Evolutionary conservation across 768 basidiomycete genomes (phyloP).

Genomic region (Tylopilus intermedius): DNA sequence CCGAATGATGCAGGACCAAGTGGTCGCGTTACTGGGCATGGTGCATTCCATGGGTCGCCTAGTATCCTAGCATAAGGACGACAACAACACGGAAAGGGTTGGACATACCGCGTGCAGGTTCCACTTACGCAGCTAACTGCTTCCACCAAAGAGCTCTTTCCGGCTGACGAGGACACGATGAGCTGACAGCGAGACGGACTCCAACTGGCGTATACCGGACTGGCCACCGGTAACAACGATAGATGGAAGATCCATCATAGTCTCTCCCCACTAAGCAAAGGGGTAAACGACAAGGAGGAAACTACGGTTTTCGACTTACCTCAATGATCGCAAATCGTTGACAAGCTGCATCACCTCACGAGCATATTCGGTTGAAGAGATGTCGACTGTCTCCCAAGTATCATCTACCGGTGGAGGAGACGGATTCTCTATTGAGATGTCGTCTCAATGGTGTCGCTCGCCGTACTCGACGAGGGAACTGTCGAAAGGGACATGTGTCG

Average conservation of each 20-base stretch:
- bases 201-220: too few relatives aligned
- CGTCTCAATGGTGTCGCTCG: slow-evolving; percentile 76
- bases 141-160: slow-evolving; percentile 54
- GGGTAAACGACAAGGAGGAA: neutral
- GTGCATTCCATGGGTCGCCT: slow-evolving; percentile 55
- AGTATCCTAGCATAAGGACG: too few relatives aligned
- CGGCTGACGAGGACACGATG: too few relatives aligned
- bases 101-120: slow-evolving; percentile 49
- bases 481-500: slow-evolving; percentile 73
- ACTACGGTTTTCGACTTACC: neutral
- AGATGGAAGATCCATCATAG: slow-evolving; percentile 40
- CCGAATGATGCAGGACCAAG: slow-evolving; percentile 41
- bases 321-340: too few relatives aligned
- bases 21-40: slow-evolving; percentile 40
- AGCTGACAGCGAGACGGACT: too few relatives aligned
- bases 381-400: too few relatives aligned
- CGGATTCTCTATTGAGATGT: slow-evolving; percentile 56
- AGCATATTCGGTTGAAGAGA: too few relatives aligned
- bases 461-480: slow-evolving; percentile 75
- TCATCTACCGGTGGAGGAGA: too few relatives aligned
- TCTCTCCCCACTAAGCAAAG: slow-evolving; percentile 31
- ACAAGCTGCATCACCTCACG: too few relatives aligned
- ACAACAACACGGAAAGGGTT: neutral
- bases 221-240: too few relatives aligned
- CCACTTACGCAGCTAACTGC: slow-evolving; percentile 55